Percentiles rank a stretch among this genome's conserved stretches.
phyloP scores from a whole-genome alignment of 352 stramenopile genomes.

The Globisporangium barbulae region DNA sequence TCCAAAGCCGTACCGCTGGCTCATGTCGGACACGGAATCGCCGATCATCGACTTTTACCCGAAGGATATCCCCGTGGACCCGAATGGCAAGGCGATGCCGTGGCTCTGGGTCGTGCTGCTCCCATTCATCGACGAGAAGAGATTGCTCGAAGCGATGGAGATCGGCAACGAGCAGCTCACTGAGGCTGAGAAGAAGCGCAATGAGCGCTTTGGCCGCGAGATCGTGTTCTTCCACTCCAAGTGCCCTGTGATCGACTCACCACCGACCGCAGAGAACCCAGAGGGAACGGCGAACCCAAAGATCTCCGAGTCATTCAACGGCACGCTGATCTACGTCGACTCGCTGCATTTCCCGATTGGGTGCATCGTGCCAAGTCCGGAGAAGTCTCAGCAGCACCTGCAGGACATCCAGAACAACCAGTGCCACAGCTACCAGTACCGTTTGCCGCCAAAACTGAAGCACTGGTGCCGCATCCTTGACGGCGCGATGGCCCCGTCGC shows the following conservation, averaged over 20 bases:
- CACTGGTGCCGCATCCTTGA: slow-evolving; percentile 65
- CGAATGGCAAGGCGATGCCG: slow-evolving; percentile 98
- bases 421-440: slow-evolving; percentile 84
- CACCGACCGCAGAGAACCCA: slow-evolving; percentile 37
- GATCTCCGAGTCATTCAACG: slow-evolving; percentile 66
- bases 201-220: slow-evolving; percentile 77
- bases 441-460: slow-evolving; percentile 39
- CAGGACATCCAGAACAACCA: slow-evolving; percentile 85
- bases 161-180: slow-evolving; percentile 62
- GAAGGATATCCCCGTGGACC: slow-evolving; percentile 95
- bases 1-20: slow-evolving; percentile 90
- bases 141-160: slow-evolving; percentile 90
- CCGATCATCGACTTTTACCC: slow-evolving; percentile 98
- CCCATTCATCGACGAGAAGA: slow-evolving; percentile 98
- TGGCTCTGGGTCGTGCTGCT: slow-evolving; percentile 99
- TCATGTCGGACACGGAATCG: slow-evolving; percentile 95
- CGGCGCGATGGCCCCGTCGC: slow-evolving; percentile 32
- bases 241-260: slow-evolving; percentile 39
- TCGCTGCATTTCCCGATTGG: slow-evolving; percentile 73
- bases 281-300: slow-evolving; percentile 43
- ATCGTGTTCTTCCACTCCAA: slow-evolving; percentile 83
- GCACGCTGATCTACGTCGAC: slow-evolving; percentile 69
- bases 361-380: slow-evolving; percentile 67
- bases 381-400: slow-evolving; percentile 68
- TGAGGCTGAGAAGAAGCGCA: slow-evolving; percentile 78